Evolutionary conservation across 352 stramenopile species (phyloP).

Genomic region (Globisporangium cystogenes): DNA sequence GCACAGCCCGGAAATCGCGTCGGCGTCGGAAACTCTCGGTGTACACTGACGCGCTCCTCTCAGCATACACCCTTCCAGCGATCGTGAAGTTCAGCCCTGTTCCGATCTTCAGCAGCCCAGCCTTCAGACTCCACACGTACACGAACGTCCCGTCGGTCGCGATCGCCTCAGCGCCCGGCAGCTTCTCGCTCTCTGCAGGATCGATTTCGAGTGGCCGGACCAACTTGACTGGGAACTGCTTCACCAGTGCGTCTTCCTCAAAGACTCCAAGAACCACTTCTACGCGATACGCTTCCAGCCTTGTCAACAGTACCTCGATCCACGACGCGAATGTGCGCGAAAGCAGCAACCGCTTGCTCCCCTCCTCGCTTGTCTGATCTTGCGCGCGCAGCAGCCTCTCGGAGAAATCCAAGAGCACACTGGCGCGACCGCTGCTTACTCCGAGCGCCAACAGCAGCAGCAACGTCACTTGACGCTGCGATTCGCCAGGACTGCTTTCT

Average conservation of each 20-base stretch:
- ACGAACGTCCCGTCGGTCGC: slow-evolving; percentile 62
- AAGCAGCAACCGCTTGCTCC: slow-evolving; percentile 10
- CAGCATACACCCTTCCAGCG: slow-evolving; percentile 57
- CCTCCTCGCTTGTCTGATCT: neutral
- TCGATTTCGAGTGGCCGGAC: slow-evolving; percentile 16
- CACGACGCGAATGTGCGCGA: slow-evolving; percentile 29
- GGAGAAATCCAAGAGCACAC: slow-evolving; percentile 50
- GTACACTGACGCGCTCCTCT: slow-evolving; percentile 22
- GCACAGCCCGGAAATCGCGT: slow-evolving; percentile 17
- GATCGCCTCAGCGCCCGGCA: slow-evolving; percentile 21
- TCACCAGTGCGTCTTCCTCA: slow-evolving; percentile 29
- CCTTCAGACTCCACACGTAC: slow-evolving; percentile 44
- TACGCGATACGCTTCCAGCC: slow-evolving; percentile 50
- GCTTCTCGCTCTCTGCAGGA: slow-evolving; percentile 9
- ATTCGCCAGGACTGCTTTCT: neutral
- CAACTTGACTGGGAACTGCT: slow-evolving; percentile 42
- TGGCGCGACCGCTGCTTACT: slow-evolving; percentile 43
- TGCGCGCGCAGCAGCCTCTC: slow-evolving; percentile 15
- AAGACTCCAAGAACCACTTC: slow-evolving; percentile 49
- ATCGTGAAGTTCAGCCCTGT: slow-evolving; percentile 68
- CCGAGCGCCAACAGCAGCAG: slow-evolving; percentile 50
- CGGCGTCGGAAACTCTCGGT: slow-evolving; percentile 18
- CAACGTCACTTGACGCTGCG: slow-evolving; percentile 30
- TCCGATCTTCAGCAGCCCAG: slow-evolving; percentile 59
- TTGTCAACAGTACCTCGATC: slow-evolving; percentile 28